phyloP scores from a whole-genome alignment of 495 filamentous ascomycete species.

The Lasiosphaeria ovina region DNA sequence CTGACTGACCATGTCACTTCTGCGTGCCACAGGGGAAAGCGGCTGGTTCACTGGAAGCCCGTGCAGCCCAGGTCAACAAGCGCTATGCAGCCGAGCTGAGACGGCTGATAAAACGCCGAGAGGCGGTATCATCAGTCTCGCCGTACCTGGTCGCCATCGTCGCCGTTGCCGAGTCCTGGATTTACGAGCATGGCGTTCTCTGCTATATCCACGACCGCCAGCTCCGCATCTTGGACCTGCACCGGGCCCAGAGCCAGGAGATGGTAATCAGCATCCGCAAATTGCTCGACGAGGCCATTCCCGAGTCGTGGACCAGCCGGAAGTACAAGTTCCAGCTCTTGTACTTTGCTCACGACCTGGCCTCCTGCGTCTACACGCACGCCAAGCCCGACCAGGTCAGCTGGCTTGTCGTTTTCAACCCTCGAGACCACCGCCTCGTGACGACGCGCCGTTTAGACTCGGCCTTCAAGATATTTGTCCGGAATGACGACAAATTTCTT shows the following conservation, averaged over 20 bases:
- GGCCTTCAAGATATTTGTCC: constrained; percentile 61
- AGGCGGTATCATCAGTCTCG: constrained; percentile 59
- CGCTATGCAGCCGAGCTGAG: constrained; percentile 57
- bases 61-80: constrained; percentile 45
- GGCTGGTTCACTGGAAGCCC: constrained; percentile 57
- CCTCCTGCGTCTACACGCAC: constrained; percentile 55
- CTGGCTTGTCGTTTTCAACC: constrained; percentile 61
- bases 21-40: constrained; percentile 48
- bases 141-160: constrained; percentile 62
- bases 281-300: constrained; percentile 39
- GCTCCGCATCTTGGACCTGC: constrained; percentile 65
- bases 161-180: constrained; percentile 59
- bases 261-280: constrained; percentile 56
- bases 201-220: constrained; percentile 56
- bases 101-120: constrained; percentile 57
- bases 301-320: constrained; percentile 27
- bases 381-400: constrained; percentile 35
- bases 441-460: constrained; percentile 43
- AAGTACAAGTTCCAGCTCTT: constrained; percentile 57
- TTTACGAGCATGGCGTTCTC: constrained; percentile 62
- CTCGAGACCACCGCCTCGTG: constrained; percentile 42
- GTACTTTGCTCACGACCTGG: constrained; percentile 59
- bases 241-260: constrained; percentile 50
- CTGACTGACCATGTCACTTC: no score
- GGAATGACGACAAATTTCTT: constrained; percentile 62